phyloP scores from a whole-genome alignment of 345 rosid genomes.

The Gossypium longicalyx region DNA sequence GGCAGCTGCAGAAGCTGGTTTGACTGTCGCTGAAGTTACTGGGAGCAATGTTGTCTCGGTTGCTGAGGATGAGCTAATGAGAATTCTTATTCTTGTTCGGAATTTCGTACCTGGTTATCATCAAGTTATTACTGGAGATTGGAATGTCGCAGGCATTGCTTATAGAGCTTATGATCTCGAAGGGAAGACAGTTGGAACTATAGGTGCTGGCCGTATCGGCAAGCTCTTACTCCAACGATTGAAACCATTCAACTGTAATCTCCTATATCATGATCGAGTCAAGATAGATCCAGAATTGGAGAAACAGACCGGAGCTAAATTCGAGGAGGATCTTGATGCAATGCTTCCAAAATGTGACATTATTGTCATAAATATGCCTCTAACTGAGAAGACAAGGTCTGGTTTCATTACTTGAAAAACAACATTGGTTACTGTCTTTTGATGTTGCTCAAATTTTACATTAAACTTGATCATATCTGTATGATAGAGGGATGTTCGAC shows the following conservation, averaged over 20 bases:
- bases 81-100: slow-evolving; percentile 79
- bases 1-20: slow-evolving; percentile 86
- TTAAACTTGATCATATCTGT: slow-evolving; percentile 1
- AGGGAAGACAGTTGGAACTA: slow-evolving; percentile 92
- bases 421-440: not conserved
- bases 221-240: slow-evolving; percentile 79
- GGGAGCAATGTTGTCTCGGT: slow-evolving; percentile 93
- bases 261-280: slow-evolving; percentile 74
- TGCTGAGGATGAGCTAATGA: slow-evolving; percentile 96
- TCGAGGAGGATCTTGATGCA: slow-evolving; percentile 64
- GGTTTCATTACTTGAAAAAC: not conserved
- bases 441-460: not conserved
- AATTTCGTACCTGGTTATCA: slow-evolving; percentile 87
- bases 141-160: slow-evolving; percentile 87
- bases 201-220: slow-evolving; percentile 86
- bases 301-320: slow-evolving; percentile 63
- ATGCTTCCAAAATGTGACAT: slow-evolving; percentile 92
- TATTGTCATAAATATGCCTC: slow-evolving; percentile 79
- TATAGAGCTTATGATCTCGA: slow-evolving; percentile 91
- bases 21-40: slow-evolving; percentile 90
- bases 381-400: slow-evolving; percentile 79
- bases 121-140: slow-evolving; percentile 79
- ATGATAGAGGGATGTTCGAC: slow-evolving; percentile 64
- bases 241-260: slow-evolving; percentile 89
- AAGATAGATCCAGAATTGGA: slow-evolving; percentile 76